These are phyloP conservation scores for Keithomyces neogunnii DNA, from an alignment of 2,329 filamentous ascomycete species.

Conservation along the genomic window DNA sequence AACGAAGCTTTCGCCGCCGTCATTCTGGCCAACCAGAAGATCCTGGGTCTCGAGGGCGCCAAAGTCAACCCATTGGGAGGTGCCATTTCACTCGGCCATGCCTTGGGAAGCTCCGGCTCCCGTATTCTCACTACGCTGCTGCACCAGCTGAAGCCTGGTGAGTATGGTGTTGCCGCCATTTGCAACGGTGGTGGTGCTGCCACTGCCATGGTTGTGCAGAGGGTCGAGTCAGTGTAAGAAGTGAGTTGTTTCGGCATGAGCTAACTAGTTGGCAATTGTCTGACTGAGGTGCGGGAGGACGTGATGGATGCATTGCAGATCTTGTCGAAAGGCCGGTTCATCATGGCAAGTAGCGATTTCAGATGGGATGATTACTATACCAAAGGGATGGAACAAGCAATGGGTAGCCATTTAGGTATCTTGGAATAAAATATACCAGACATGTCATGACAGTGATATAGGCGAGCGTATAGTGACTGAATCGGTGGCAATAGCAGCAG, in stretches of 20 bases:
- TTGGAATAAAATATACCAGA: no score
- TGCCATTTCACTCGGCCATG: constrained; percentile 86
- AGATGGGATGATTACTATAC: constrained; percentile 1
- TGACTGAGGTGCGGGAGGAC: neutral
- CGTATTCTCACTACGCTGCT: constrained; percentile 83
- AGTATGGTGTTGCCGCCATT: constrained; percentile 93
- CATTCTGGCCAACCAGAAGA: constrained; percentile 91
- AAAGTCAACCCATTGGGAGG: constrained; percentile 84
- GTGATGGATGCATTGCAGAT: neutral
- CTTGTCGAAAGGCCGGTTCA: neutral
- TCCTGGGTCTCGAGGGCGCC: constrained; percentile 70
- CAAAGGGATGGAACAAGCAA: neutral
- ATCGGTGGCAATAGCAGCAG: no score
- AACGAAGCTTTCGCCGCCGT: constrained; percentile 97
- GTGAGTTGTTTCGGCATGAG: neutral
- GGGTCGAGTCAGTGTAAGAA: constrained; percentile 52
- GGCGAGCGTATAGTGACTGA: no score
- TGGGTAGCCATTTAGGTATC: neutral
- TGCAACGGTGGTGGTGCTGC: constrained; percentile 95
- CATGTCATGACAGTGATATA: no score
- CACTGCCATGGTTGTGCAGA: constrained; percentile 85
- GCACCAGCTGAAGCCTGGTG: constrained; percentile 82
- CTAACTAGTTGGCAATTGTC: neutral
- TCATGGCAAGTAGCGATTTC: neutral
- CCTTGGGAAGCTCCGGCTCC: constrained; percentile 86